A percentile compares a stretch with the other conserved stretches of the same genome.
Conservation (phyloP, 2,329 filamentous ascomycete species). For the Pseudocercospora macadamiae region DNA sequence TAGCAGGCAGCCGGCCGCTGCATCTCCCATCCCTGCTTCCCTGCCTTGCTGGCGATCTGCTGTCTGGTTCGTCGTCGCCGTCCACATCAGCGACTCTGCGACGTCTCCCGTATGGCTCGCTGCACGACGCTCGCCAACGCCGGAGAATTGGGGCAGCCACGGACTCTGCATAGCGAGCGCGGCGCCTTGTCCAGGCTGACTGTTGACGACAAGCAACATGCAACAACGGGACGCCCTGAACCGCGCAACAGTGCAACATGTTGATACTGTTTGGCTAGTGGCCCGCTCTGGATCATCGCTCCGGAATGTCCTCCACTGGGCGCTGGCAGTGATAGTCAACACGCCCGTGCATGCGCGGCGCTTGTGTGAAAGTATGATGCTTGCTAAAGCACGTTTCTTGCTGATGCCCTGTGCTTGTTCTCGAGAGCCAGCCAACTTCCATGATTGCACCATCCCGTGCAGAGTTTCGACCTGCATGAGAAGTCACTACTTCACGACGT, state of each 20-base stretch:
- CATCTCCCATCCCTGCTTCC: neutral
- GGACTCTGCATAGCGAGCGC: neutral
- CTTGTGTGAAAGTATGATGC: neutral
- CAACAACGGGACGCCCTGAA: neutral
- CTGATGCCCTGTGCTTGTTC: neutral
- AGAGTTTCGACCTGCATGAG: conserved; percentile 7
- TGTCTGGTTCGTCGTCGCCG: neutral
- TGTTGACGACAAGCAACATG: neutral
- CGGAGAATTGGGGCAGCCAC: neutral
- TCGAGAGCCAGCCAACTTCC: neutral
- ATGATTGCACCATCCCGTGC: conserved; percentile 7
- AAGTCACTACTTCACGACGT: conserved; percentile 1
- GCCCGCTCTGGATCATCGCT: neutral
- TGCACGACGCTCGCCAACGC: neutral
- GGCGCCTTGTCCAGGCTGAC: neutral
- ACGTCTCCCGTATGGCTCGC: conserved; percentile 2
- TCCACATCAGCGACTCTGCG: neutral
- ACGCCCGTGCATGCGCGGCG: conserved; percentile 4
- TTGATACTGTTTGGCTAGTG: conserved; percentile 1
- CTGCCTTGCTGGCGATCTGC: conserved; percentile 1
- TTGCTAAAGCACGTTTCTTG: conserved; percentile 6
- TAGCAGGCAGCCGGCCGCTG: neutral
- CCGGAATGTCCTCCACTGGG: neutral
- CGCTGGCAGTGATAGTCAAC: neutral
- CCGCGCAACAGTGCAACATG: neutral